Evolutionary conservation across 2,329 filamentous ascomycete species (phyloP).

Genomic region (Massarina eburnea): DNA sequence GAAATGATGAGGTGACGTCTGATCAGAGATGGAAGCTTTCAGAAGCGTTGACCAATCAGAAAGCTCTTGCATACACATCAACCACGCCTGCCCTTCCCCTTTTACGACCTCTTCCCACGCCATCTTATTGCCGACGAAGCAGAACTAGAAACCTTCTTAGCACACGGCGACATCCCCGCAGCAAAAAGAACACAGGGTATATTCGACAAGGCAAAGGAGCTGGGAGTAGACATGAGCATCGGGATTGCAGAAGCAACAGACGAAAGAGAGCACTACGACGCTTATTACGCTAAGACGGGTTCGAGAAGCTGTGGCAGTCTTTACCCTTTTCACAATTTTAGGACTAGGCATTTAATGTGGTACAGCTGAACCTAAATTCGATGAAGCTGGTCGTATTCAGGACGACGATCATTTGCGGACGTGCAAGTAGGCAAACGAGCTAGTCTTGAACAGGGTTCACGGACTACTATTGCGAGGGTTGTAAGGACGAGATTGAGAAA

Average conservation of each 20-base stretch:
- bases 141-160: slow-evolving; percentile 53
- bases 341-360: no score
- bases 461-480: no score
- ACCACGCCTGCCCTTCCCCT: no score
- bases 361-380: background rate
- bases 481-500: no score
- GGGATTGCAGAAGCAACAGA: slow-evolving; percentile 54
- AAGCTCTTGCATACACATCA: no score
- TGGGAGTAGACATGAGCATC: slow-evolving; percentile 54
- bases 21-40: no score
- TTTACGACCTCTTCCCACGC: slow-evolving; percentile 58
- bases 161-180: slow-evolving; percentile 45
- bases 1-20: no score
- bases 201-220: slow-evolving; percentile 49
- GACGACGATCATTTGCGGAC: background rate
- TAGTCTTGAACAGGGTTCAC: background rate
- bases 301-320: slow-evolving; percentile 22
- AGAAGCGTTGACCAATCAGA: no score
- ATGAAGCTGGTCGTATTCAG: background rate
- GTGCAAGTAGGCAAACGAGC: background rate
- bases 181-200: slow-evolving; percentile 49
- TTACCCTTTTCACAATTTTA: no score
- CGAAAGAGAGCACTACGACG: slow-evolving; percentile 35
- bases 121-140: slow-evolving; percentile 49
- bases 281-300: slow-evolving; percentile 18